Percentiles rank a stretch among this genome's conserved stretches.
Conservation (phyloP, 2,329 filamentous ascomycete species). For the Rachicladosporium sp. region DNA sequence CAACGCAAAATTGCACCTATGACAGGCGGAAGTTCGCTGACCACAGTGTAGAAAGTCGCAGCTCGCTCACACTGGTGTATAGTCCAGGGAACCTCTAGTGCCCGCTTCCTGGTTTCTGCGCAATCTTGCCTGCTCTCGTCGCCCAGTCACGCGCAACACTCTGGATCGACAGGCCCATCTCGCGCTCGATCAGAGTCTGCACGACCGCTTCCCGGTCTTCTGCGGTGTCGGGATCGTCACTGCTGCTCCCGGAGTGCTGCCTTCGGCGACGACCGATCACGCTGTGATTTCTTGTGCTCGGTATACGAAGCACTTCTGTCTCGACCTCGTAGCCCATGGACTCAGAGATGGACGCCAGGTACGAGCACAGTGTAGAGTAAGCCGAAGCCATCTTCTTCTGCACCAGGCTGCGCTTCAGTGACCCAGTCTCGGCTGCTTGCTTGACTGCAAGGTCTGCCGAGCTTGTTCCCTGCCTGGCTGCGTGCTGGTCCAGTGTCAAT, state of each 20-base stretch:
- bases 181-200: constrained; percentile 36
- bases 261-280: constrained; percentile 51
- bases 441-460: constrained; percentile 1
- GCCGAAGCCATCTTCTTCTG: constrained; percentile 46
- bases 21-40: too few relatives aligned
- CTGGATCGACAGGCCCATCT: constrained; percentile 34
- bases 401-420: constrained; percentile 18
- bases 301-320: constrained; percentile 78
- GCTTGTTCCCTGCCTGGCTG: not conserved
- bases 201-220: not conserved
- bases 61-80: constrained; percentile 17
- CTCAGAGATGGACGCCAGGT: constrained; percentile 56
- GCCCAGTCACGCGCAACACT: constrained; percentile 39
- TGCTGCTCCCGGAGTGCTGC: too few relatives aligned
- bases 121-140: constrained; percentile 36
- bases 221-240: too few relatives aligned
- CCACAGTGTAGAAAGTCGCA: too few relatives aligned
- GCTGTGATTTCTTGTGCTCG: constrained; percentile 77
- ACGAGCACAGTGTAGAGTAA: constrained; percentile 76
- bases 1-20: too few relatives aligned
- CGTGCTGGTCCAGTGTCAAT: too few relatives aligned
- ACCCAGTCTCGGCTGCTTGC: constrained; percentile 24
- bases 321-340: constrained; percentile 67
- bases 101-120: constrained; percentile 32
- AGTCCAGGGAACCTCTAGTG: constrained; percentile 18